Evolutionary conservation across 805 yeast species (phyloP), one percentile per base, ranked within the genome.

Genomic region (Hermanozyma aechmeae): DNA sequence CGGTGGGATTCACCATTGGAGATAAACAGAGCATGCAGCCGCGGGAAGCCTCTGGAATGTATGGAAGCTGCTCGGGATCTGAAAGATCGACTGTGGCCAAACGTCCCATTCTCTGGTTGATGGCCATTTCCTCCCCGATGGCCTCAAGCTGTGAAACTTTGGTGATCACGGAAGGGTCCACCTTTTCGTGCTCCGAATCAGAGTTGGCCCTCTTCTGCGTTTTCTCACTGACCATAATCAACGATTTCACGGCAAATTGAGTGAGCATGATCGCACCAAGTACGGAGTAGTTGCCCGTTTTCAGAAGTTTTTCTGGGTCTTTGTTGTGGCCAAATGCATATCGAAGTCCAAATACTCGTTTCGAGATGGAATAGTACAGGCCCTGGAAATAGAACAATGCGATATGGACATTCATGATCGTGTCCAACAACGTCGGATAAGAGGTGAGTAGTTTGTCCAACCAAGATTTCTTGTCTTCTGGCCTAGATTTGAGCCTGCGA

Each of bases 311-410:
- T 19, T 53, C 45, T 13, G 53, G 44, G 37, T 62, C 67, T 15
- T 76, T 66, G 32, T 58, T 60, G 51, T 79, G 87, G 2, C 83
- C 85, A 37, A 76, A 62, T 0, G 73, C 87, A 49, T 89, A 89
- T 22, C 95, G 58, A 49, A 89, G 48, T 0, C 95, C 95, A 50
- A 78, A 75, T 0, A 85, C 12, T 22, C 97, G 61, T 43, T 85
- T 86, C 2, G 82, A 71, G 4, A 86, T 40, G 28, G 80, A 76
- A 54, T 87, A 87, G 51, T 79, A 92, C 16, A 76, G 68, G 2
- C 96, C 97, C 25, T 65, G 67, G 45, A 87, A 73, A 53, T 89
- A 89, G 50, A 89, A 89, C 0, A 82, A 21, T 0, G 95, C 89
- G 29, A 86, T 53, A 50, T 89, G 94, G 11, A 82, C 33, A 42